Percentiles rank a stretch among this genome's conserved stretches.
Evolutionary conservation across 306 rosid genomes (phyloP).

Genomic region (Pterocarpus macrocarpus): DNA sequence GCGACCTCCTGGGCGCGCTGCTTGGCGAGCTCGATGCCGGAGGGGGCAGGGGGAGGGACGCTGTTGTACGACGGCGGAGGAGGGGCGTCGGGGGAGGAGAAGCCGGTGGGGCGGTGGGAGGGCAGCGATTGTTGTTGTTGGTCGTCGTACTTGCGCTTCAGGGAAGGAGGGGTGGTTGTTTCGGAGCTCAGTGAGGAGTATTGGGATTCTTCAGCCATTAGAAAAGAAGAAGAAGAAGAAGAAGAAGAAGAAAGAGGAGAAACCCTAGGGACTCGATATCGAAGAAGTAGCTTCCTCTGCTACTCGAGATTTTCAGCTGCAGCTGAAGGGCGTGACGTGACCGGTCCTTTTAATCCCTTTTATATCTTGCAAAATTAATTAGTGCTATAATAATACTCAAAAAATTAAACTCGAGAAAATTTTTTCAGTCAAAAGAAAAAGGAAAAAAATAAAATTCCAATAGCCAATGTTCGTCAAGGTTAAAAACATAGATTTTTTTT

Average conservation of each 20-base stretch:
- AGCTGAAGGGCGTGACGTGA: no score
- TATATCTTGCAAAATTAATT: no score
- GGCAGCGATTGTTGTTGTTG: slow-evolving; percentile 19
- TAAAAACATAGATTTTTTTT: no score
- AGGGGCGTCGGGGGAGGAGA: slow-evolving; percentile 64
- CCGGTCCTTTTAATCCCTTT: no score
- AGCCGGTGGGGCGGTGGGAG: slow-evolving; percentile 68
- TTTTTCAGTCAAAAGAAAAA: no score
- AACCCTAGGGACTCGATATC: slow-evolving; percentile 60
- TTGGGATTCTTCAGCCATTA: slow-evolving; percentile 82
- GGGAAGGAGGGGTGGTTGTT: slow-evolving; percentile 53
- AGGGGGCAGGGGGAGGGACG: slow-evolving; percentile 70
- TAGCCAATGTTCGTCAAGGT: no score
- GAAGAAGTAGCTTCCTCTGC: background rate
- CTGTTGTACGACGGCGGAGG: slow-evolving; percentile 63
- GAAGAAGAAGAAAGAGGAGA: slow-evolving; percentile 29
- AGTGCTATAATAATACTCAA: no score
- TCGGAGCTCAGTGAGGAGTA: slow-evolving; percentile 25
- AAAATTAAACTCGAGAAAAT: no score
- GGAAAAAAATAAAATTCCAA: no score
- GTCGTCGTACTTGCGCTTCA: slow-evolving; percentile 82
- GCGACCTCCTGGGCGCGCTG: slow-evolving; percentile 97
- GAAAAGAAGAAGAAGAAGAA: background rate
- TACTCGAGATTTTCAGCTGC: background rate
- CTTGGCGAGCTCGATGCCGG: slow-evolving; percentile 86